These are phyloP conservation scores for Asterella californica DNA, from an alignment of 225 moss, liverwort and hornwort genomes.

Conservation along the genomic window DNA sequence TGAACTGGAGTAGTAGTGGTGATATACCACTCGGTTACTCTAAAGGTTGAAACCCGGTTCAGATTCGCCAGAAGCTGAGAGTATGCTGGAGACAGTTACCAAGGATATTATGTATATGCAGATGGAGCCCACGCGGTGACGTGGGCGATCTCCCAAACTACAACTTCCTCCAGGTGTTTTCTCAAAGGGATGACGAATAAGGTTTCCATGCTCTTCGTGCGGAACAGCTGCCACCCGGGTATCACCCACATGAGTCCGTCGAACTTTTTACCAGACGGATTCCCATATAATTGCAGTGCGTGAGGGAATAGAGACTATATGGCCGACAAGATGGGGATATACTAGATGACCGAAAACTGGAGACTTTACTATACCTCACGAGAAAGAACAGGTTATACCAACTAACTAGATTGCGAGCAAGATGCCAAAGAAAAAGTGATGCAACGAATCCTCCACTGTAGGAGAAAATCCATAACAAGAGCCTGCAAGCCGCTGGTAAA, in stretches of 20 bases:
- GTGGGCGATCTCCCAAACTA: neutral
- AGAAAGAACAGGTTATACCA: neutral
- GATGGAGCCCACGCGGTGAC: neutral
- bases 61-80: neutral
- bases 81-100: no score
- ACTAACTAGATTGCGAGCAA: neutral
- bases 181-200: neutral
- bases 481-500: neutral
- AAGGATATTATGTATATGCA: neutral
- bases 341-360: neutral
- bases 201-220: neutral
- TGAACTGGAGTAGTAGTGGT: neutral
- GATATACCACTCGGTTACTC: neutral
- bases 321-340: neutral
- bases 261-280: neutral
- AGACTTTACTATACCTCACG: neutral
- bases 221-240: neutral
- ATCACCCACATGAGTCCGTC: neutral
- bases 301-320: neutral
- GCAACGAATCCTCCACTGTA: neutral
- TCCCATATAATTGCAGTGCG: neutral
- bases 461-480: neutral
- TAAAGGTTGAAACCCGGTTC: neutral
- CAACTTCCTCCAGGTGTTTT: neutral
- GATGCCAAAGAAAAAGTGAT: neutral